These are phyloP conservation scores for Trametes sp. DNA, from an alignment of 1,284 basidiomycete species.

Conservation along the genomic window DNA sequence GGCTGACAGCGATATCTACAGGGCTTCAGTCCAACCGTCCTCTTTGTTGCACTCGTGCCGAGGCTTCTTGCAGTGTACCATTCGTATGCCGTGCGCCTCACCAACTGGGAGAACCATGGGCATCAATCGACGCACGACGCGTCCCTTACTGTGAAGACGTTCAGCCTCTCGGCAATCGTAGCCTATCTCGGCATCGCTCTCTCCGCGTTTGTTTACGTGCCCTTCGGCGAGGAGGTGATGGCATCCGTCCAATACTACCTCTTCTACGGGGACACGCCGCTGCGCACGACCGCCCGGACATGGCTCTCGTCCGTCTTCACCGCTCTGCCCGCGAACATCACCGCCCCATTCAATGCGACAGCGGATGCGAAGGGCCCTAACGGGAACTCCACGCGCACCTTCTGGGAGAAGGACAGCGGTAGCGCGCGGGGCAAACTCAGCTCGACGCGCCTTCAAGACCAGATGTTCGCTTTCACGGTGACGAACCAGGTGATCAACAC, in stretches of 20 bases:
- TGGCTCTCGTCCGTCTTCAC: conserved; percentile 36
- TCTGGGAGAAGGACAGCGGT: conserved; percentile 61
- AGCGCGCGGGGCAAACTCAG: conserved; percentile 66
- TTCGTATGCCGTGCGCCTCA: conserved; percentile 72
- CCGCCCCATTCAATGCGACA: conserved; percentile 28
- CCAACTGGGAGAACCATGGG: conserved; percentile 91
- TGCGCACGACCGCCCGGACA: conserved; percentile 19
- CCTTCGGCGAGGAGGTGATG: conserved; percentile 90
- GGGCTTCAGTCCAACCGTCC: conserved; percentile 84
- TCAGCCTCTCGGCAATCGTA: conserved; percentile 88
- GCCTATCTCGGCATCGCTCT: conserved; percentile 88
- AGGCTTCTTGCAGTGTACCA: conserved; percentile 85
- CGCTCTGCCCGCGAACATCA: conserved; percentile 30
- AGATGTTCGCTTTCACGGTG: conserved; percentile 95
- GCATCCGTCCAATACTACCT: conserved; percentile 52
- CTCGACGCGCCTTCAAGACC: conserved; percentile 79
- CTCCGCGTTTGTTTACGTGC: conserved; percentile 91
- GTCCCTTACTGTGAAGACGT: conserved; percentile 91
- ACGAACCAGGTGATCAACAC: conserved; percentile 91
- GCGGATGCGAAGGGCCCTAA: conserved; percentile 11
- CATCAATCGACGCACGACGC: conserved; percentile 80
- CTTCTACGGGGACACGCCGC: conserved; percentile 35
- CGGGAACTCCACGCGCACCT: conserved; percentile 26
- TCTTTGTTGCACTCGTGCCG: conserved; percentile 88
- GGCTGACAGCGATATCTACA: conserved; percentile 39